Base-by-base conservation (phyloP, 306 rosid species). In the Adenanthera pavonina region DNA sequence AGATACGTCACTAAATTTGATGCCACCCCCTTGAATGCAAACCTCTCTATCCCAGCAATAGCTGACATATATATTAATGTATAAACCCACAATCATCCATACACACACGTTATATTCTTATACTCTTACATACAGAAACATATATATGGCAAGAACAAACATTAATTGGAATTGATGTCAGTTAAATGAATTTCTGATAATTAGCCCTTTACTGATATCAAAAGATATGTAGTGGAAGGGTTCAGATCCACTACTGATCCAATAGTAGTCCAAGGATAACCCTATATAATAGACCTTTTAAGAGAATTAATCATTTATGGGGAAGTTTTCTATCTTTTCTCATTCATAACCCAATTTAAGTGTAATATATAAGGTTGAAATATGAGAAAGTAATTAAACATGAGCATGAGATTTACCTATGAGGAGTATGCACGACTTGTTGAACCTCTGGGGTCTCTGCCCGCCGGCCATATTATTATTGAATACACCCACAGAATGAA, bases 21-120 rank as follows among this genome's bases (percentile, higher is more conserved):
- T 3, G 98, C 96, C 43, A 93, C 99, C 69, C 98, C 99, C 80
- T 95, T 95, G 88, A 85, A 95, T 57, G 94, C 98, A 82, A 95
- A 89, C 87, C 99, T 93, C 87, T 95, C 99, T 87, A 95, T 90
- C 16, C 98, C 98, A 79, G 98, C 89, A 62, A 93, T 83, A 69
- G 81, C 97, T 95, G 91, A 46, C 74, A 44, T n/a, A 60, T 30
- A 30, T 34, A 53, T 17, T 16, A 1, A 6, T 16, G 25, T 5
- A 57, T 34, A 57, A 14, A 41, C 5, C 6, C 7, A 14, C 2
- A 51, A 3, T 14, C 1, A 51, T 4, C 17, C 20, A 52, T 6
- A 52, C 1, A 7, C 38, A 9, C 16, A 30, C 4, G 68, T 61
- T 61, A 33, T 61, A 33, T 30, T 25, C 33, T 35, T 10, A 25